Evolutionary conservation across 2,329 filamentous ascomycete genomes (phyloP), one percentile per base, ranked within the genome.

Genomic region (Tolypocladium ovalisporum): DNA sequence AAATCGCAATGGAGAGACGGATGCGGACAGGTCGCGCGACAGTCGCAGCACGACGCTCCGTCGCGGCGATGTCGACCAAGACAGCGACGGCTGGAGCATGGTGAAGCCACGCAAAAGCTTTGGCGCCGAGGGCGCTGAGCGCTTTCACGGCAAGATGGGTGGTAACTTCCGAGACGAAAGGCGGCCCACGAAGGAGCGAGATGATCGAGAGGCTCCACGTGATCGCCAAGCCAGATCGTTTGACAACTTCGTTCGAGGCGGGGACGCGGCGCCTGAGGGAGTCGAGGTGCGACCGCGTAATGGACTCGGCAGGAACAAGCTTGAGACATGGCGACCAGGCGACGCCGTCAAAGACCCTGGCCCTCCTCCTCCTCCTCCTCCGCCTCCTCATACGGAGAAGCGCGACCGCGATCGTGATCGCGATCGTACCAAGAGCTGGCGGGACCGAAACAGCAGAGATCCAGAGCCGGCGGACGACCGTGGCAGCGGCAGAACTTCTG

Each of bases 291-390:
- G 78, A 56, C 82, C 84, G 59, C 84, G 86, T 63, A 89, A 88
- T 66, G 84, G 84, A 32, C 75, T 80, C 52, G 79, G 77, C 58
- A 83, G 88, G 66, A 84, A 79, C 61, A 85, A 85, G 71, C 77
- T 85, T 54, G 89, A 85, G 58, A 83, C 85, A n/a, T 95, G 88
- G 91, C 86, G 85, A 68, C 86, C 84, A 67, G 84, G 85, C 54
- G 80, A 71, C 39, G 69, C 61, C 36, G 65, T 57, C 27, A 71
- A 74, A 29, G 63, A 58, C 17, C 4, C 56, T 39, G 63, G 56
- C 15, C 6, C 56, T 42, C 22, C 64, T n/a, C 64, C 65, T 12
- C 63, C 66, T 19, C 63, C 65, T 15, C 64, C 65, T n/a, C 6
- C 56, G 37, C 22, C 64, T n/a, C 64, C 65, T 12, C 63, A 65